Conservation (phyloP, 2,329 filamentous ascomycete genomes). For the Penicillium capsulatum region DNA sequence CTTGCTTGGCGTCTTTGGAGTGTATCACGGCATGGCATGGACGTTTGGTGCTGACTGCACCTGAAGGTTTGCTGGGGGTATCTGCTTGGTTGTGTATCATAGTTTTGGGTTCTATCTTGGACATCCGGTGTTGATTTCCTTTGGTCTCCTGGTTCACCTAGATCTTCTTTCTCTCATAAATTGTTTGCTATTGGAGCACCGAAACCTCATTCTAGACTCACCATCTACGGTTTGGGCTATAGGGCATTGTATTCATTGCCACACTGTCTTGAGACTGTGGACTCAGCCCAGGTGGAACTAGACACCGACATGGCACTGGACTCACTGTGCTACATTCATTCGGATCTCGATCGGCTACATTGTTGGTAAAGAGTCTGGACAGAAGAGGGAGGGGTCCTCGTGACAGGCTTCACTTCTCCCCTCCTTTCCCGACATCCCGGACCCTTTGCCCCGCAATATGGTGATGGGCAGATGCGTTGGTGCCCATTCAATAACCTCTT, state of each 20-base stretch:
- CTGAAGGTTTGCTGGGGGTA: not conserved
- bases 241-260: too few relatives aligned
- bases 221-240: too few relatives aligned
- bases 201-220: too few relatives aligned
- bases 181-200: too few relatives aligned
- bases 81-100: slow-evolving; percentile 10
- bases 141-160: too few relatives aligned
- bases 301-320: too few relatives aligned
- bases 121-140: not conserved
- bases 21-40: not conserved
- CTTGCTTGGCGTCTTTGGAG: slow-evolving; percentile 1
- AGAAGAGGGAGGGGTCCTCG: slow-evolving; percentile 11
- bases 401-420: slow-evolving; percentile 14
- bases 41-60: not conserved
- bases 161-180: too few relatives aligned
- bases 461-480: too few relatives aligned
- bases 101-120: slow-evolving; percentile 1
- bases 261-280: too few relatives aligned
- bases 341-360: too few relatives aligned
- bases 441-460: slow-evolving; percentile 10
- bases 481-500: not conserved
- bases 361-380: slow-evolving; percentile 1
- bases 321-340: too few relatives aligned
- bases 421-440: slow-evolving; percentile 1
- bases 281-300: too few relatives aligned